Conservation (phyloP, 1,139 yeast species). For the Zygosaccharomyces pseudobailii region DNA sequence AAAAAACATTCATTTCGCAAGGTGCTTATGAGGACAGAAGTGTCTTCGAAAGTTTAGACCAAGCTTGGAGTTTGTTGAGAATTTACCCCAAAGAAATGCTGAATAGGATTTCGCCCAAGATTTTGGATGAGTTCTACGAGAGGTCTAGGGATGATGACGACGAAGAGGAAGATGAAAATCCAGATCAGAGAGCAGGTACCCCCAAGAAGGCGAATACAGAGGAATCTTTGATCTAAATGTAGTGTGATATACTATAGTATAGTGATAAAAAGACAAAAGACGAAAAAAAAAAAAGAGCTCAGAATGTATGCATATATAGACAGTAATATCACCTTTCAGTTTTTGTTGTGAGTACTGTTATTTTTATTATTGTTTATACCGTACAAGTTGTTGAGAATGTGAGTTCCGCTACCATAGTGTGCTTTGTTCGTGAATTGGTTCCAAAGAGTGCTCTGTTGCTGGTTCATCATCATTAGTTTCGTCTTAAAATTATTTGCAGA, state of each 20-base stretch:
- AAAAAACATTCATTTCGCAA: constrained; percentile 89
- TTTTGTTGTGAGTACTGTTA: background rate
- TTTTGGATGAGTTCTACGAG: constrained; percentile 89
- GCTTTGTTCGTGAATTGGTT: constrained; percentile 5
- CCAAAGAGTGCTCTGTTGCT: constrained; percentile 7
- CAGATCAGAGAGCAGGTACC: constrained; percentile 28
- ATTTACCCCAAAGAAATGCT: constrained; percentile 98
- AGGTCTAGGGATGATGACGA: constrained; percentile 70
- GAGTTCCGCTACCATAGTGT: constrained; percentile 10
- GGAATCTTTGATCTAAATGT: constrained; percentile 18
- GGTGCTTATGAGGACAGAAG: constrained; percentile 96
- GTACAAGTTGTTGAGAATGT: constrained; percentile 17
- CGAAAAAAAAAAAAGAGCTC: background rate
- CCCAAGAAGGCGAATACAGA: constrained; percentile 23
- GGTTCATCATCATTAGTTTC: constrained; percentile 13
- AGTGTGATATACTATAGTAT: constrained; percentile 3
- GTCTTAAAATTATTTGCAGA: constrained; percentile 7
- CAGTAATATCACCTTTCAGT: background rate
- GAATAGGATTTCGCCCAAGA: constrained; percentile 97
- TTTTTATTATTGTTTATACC: constrained; percentile 6
- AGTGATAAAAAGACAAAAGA: constrained; percentile 1
- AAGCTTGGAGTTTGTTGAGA: constrained; percentile 96
- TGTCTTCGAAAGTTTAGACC: constrained; percentile 90
- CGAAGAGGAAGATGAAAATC: constrained; percentile 39
- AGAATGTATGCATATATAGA: constrained; percentile 5